Percentiles rank a stretch among this genome's conserved stretches.
phyloP scores from a whole-genome alignment of 148 eudicot species.

The Oxyria digyna region DNA sequence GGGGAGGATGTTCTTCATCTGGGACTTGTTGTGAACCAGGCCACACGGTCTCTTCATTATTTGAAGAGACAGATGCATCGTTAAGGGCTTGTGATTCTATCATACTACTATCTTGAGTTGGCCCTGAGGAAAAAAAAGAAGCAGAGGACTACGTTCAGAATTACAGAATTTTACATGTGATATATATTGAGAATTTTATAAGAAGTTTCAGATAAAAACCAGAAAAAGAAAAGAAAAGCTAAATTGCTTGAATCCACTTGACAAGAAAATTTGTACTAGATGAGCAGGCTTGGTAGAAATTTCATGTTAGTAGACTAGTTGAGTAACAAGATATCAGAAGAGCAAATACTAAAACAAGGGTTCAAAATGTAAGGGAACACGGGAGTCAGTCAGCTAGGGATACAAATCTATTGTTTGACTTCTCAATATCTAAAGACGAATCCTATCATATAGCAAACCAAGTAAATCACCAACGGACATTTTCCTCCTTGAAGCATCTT shows the following conservation, averaged over 20 bases:
- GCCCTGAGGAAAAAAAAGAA: slow-evolving; percentile 23
- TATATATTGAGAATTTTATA: not conserved
- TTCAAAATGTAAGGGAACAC: not conserved
- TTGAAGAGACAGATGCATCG: slow-evolving; percentile 23
- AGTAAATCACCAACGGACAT: not conserved
- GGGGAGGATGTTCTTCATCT: slow-evolving; percentile 23
- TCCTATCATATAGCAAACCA: not conserved
- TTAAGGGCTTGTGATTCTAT: slow-evolving; percentile 22
- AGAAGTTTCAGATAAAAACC: not conserved
- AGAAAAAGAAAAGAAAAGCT: not conserved
- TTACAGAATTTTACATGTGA: not conserved
- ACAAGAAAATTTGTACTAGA: not conserved
- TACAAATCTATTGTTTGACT: not conserved
- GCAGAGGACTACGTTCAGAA: not conserved
- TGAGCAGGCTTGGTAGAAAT: not conserved
- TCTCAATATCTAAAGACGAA: not conserved
- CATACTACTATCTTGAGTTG: slow-evolving; percentile 15
- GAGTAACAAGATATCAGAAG: not conserved
- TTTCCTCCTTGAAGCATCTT: not conserved
- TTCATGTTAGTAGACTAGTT: not conserved
- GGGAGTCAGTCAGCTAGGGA: not conserved
- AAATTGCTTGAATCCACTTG: not conserved
- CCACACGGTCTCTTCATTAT: slow-evolving; percentile 24
- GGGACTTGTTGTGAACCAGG: slow-evolving; percentile 22
- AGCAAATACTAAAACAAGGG: not conserved